These are phyloP conservation scores for Penicillium decumbens DNA, from an alignment of 2,329 filamentous ascomycete species.

Conservation along the genomic window DNA sequence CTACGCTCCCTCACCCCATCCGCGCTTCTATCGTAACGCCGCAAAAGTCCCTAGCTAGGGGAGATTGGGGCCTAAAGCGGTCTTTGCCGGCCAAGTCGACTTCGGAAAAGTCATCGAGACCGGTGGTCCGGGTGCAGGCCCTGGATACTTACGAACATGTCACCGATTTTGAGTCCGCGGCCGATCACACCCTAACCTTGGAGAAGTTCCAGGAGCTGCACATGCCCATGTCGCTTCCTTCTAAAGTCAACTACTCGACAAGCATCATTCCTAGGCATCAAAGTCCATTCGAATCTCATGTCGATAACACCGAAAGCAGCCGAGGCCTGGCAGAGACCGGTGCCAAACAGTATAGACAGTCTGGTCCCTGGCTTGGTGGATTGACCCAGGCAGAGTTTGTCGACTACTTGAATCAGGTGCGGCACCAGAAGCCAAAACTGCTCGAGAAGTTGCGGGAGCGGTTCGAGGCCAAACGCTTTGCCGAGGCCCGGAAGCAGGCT, in stretches of 20 bases:
- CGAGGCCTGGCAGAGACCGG: slow-evolving; percentile 29
- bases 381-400: slow-evolving; percentile 55
- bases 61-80: slow-evolving; percentile 92
- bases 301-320: slow-evolving; percentile 46
- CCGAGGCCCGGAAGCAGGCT: slow-evolving; percentile 36
- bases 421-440: slow-evolving; percentile 39
- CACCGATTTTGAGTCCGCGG: slow-evolving; percentile 79
- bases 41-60: slow-evolving; percentile 63
- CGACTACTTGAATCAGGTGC: slow-evolving; percentile 47
- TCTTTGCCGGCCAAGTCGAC: slow-evolving; percentile 73
- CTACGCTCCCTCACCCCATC: slow-evolving; percentile 74
- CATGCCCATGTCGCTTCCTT: slow-evolving; percentile 60
- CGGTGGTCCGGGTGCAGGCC: slow-evolving; percentile 68
- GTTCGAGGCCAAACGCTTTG: slow-evolving; percentile 31
- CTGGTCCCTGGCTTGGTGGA: slow-evolving; percentile 56
- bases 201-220: slow-evolving; percentile 82
- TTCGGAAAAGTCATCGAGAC: slow-evolving; percentile 62
- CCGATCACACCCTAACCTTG: slow-evolving; percentile 74
- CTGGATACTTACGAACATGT: slow-evolving; percentile 83
- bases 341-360: slow-evolving; percentile 52
- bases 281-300: slow-evolving; percentile 40
- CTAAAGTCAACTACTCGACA: slow-evolving; percentile 31
- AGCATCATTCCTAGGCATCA: slow-evolving; percentile 29
- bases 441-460: slow-evolving; percentile 35
- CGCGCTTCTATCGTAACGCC: slow-evolving; percentile 78